Conservation (phyloP, 306 rosid genomes). For the Prunus mongolica region DNA sequence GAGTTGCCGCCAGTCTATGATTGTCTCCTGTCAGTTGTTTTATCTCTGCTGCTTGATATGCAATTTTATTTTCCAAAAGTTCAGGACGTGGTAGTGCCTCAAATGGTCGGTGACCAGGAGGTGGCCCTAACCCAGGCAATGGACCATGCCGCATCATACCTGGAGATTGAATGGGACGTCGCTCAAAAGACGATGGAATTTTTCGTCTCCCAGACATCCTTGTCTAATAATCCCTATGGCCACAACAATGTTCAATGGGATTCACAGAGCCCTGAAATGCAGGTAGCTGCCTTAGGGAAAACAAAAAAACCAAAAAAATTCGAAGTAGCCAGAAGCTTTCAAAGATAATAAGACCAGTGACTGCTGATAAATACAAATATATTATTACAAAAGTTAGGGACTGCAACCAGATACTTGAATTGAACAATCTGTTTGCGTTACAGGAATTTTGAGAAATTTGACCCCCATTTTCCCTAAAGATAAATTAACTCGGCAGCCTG, state of each 20-base stretch:
- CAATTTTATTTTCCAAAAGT: constrained; percentile 61
- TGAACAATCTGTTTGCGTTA: not conserved
- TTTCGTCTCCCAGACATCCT: constrained; percentile 48
- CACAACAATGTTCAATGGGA: constrained; percentile 16
- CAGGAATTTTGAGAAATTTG: not conserved
- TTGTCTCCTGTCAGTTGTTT: constrained; percentile 63
- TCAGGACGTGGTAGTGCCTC: constrained; percentile 40
- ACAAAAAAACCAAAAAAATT: not conserved
- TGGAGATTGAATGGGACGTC: constrained; percentile 34
- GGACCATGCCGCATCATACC: constrained; percentile 61
- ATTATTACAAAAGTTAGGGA: not conserved
- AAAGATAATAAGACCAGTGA: not conserved
- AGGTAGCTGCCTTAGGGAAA: not conserved
- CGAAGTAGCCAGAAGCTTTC: not conserved
- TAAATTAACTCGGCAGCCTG: not conserved
- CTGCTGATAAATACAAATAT: not conserved
- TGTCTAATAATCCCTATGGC: constrained; percentile 5
- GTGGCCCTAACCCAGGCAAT: constrained; percentile 39
- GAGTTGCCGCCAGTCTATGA: constrained; percentile 55
- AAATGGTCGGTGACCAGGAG: constrained; percentile 27
- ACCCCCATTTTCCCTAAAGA: not conserved
- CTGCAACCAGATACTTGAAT: not conserved
- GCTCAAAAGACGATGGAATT: constrained; percentile 30
- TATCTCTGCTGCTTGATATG: constrained; percentile 67
- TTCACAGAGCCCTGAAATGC: constrained; percentile 11